Conservation (phyloP, 345 rosid genomes). For the Mercurialis annua region DNA sequence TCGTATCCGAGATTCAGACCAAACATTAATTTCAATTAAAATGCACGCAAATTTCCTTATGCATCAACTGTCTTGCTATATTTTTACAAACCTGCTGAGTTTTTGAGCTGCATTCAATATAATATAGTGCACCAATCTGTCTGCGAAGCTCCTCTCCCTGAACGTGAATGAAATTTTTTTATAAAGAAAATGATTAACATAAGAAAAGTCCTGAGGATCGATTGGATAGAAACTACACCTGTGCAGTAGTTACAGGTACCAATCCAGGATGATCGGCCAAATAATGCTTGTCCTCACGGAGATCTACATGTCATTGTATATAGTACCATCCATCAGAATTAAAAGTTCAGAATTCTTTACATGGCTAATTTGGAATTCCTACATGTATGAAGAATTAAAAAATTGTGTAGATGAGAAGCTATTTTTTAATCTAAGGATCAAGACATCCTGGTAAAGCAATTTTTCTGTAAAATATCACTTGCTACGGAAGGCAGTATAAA, state of each 20-base stretch:
- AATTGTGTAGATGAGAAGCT: not conserved
- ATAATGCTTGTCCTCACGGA: constrained; percentile 92
- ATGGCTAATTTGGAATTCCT: constrained; percentile 9
- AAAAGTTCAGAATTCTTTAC: constrained; percentile 10
- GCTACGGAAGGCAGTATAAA: not conserved
- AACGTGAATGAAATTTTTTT: constrained; percentile 3
- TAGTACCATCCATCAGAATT: constrained; percentile 21
- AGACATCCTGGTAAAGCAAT: not conserved
- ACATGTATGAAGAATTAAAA: not conserved
- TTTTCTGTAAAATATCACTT: not conserved
- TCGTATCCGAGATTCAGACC: constrained; percentile 4
- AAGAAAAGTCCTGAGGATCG: constrained; percentile 1
- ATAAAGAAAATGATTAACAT: constrained; percentile 5
- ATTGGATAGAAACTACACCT: constrained; percentile 43
- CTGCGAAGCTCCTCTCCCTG: constrained; percentile 98
- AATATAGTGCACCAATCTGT: constrained; percentile 86
- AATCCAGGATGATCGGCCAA: constrained; percentile 93
- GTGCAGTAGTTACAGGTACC: constrained; percentile 85
- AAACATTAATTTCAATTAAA: not conserved
- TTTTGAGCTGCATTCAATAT: constrained; percentile 97
- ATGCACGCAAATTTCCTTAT: not conserved
- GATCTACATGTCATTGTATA: constrained; percentile 61
- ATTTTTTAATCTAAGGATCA: not conserved
- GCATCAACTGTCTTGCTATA: constrained; percentile 12
- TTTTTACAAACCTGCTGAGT: constrained; percentile 77